Conservation (phyloP, 2,329 filamentous ascomycete species). For the Xylariaceae sp. region DNA sequence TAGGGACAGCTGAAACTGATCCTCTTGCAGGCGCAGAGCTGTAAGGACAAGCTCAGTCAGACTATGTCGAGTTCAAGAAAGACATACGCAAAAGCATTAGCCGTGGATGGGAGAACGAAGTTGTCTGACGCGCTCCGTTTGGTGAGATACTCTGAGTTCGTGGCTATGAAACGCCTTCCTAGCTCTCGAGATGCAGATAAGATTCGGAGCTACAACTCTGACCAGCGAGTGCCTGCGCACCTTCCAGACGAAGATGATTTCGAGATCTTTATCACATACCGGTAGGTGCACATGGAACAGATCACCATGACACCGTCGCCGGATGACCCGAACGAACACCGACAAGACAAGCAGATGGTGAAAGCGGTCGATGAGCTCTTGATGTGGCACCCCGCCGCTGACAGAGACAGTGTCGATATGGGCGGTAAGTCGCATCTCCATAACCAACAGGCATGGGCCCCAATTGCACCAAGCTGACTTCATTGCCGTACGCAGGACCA, state of each 20-base stretch:
- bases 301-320: slow-evolving; percentile 12
- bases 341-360: slow-evolving; percentile 29
- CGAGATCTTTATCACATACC: slow-evolving; percentile 33
- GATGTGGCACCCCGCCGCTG: slow-evolving; percentile 16
- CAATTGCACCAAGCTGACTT: background rate
- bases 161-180: slow-evolving; percentile 19
- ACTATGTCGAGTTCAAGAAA: slow-evolving; percentile 16
- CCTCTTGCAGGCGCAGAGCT: slow-evolving; percentile 15
- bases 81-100: slow-evolving; percentile 19
- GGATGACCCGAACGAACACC: slow-evolving; percentile 24
- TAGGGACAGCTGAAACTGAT: slow-evolving; percentile 32
- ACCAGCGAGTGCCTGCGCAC: slow-evolving; percentile 4
- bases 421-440: slow-evolving; percentile 23
- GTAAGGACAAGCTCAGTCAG: slow-evolving; percentile 7
- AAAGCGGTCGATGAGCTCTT: slow-evolving; percentile 25
- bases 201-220: slow-evolving; percentile 15
- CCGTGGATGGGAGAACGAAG: slow-evolving; percentile 16
- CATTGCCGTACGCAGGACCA: slow-evolving; percentile 25
- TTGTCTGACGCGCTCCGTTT: slow-evolving; percentile 26
- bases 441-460: no score
- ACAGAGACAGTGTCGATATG: slow-evolving; percentile 23
- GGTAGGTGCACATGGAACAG: slow-evolving; percentile 23
- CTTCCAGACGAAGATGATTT: slow-evolving; percentile 8
- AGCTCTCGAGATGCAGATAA: no score
- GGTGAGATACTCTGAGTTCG: slow-evolving; percentile 26